Percentiles rank a stretch among this genome's conserved stretches.
Evolutionary conservation across 2,329 filamentous ascomycete species (phyloP).

Genomic region (Myotisia sp.): DNA sequence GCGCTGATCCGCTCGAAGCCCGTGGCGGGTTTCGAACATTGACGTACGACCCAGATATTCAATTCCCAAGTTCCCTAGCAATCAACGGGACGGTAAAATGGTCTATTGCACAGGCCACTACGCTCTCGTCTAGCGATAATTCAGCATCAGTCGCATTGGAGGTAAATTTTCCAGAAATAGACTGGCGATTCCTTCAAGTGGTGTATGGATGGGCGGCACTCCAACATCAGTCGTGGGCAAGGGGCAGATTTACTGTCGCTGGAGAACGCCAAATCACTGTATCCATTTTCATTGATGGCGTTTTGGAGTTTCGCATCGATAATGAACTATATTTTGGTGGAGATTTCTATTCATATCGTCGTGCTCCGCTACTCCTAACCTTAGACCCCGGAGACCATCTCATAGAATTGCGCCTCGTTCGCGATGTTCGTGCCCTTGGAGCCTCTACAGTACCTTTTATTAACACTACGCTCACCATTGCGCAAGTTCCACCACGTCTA

Average conservation of each 20-base stretch:
- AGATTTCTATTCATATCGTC: constrained; percentile 40
- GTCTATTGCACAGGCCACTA: constrained; percentile 27
- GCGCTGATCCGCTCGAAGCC: constrained; percentile 42
- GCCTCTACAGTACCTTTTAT: constrained; percentile 36
- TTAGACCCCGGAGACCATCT: constrained; percentile 37
- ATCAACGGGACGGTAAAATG: constrained; percentile 38
- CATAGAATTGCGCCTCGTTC: constrained; percentile 39
- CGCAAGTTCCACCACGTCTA: constrained; percentile 17
- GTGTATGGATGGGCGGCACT: constrained; percentile 46
- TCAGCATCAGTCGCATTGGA: constrained; percentile 27
- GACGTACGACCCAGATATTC: constrained; percentile 27
- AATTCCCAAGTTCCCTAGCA: constrained; percentile 38
- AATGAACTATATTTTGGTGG: constrained; percentile 41
- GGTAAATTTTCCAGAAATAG: constrained; percentile 36
- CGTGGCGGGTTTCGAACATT: constrained; percentile 39
- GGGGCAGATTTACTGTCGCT: constrained; percentile 34
- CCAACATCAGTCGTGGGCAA: constrained; percentile 46
- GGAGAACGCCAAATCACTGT: constrained; percentile 21
- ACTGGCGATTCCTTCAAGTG: constrained; percentile 39
- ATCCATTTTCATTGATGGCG: constrained; percentile 33
- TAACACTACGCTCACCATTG: constrained; percentile 26
- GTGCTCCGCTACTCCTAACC: constrained; percentile 37
- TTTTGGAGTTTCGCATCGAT: constrained; percentile 42
- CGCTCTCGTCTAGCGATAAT: constrained; percentile 15
- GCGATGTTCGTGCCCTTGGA: constrained; percentile 45